Base-by-base conservation (phyloP, 495 filamentous ascomycete species). In the Aspergillus cavernicola region DNA sequence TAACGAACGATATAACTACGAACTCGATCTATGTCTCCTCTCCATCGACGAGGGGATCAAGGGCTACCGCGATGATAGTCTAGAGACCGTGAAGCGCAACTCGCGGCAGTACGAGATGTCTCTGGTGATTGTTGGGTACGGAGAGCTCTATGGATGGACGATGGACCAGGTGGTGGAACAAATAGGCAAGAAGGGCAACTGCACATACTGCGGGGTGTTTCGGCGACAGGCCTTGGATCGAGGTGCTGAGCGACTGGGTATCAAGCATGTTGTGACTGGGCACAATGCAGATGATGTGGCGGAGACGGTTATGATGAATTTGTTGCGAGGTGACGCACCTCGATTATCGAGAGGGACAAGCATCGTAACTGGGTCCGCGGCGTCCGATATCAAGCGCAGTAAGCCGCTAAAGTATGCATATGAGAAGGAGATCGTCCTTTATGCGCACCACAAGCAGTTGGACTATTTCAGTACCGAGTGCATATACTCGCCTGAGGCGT, bases 391-490 rank as follows among this genome's bases (percentile, higher is more conserved):
- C 54, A 90, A 93, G 73, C 79, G 93, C 52, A 92, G 88, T 65
- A 98, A 98, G 71, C 93, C 93, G 32, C 75, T 98, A 24, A 98
- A 97, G 71, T 98, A 97, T 65, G 90, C 92, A 0, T 98, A 97
- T 62, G 95, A 98, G 67, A 98, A 98, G 73, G 93, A 98, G 61
- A 98, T 98, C 52, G 93, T 98, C 8, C 77, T 97, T 11, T 98
- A 98, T 66, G 93, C 93, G 15, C 88, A 96, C 58, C 90, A 98
- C 71, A 92, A 92, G 64, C 88, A 90, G 64, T 78, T 98, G 52
- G 93, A 97, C 66, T 98, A 98, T 71, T 98, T 98, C 71, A 92
- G 84, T 56, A 98, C 93, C 0, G 93, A 98, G 73, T 98, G 93
- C 74, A 90, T 97, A 49, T 98, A 98, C 72, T 95, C 90, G 43